Base-by-base conservation (phyloP, 163 green algal species). In the Chloromonas sp. region DNA sequence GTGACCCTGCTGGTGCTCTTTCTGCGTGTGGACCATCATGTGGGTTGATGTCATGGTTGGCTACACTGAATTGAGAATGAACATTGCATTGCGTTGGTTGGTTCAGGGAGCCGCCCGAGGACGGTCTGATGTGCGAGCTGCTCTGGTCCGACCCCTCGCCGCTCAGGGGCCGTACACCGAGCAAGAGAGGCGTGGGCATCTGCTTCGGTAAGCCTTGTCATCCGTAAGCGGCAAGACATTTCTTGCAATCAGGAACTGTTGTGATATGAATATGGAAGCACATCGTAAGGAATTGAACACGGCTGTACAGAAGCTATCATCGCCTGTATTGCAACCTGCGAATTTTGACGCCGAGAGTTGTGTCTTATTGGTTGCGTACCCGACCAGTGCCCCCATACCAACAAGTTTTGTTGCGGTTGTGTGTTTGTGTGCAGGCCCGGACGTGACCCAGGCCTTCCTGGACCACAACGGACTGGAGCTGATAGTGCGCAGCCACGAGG, bases 111-210 rank as follows among this genome's bases (percentile, higher is more conserved):
- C 97, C 97, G 1, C 96, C 97, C 3, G 97, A 99, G 80, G 94
- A 96, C 58, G 97, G 97, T 1, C 88, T 97, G 70, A 99, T 99
- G 96, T 99, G 96, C 89, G 97, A 99, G 87, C 90, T 95, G 86
- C 89, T 99, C 86, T 99, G 97, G 97, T 97, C 92, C 76, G 97
- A 99, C 90, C 97, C 97, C 3, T 89, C 93, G 77, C 87, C 93
- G 14, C 66, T 89, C 84, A 84, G 84, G 0, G 97, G 97, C 58
- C 89, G 95, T 58, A 85, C 88, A 11, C 94, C 95, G 36, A 97
- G 91, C 92, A 98, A 99, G 89, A 89, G 96, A 14, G 96, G 96
- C 61, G 94, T 98, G 36, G 96, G 95, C 62, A 86, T 98, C 80
- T 91, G 91, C 13, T 98, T 98, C 87, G 93, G 91, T 87, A 62